phyloP scores from a whole-genome alignment of 306 rosid genomes.

The Ormosia emarginata region DNA sequence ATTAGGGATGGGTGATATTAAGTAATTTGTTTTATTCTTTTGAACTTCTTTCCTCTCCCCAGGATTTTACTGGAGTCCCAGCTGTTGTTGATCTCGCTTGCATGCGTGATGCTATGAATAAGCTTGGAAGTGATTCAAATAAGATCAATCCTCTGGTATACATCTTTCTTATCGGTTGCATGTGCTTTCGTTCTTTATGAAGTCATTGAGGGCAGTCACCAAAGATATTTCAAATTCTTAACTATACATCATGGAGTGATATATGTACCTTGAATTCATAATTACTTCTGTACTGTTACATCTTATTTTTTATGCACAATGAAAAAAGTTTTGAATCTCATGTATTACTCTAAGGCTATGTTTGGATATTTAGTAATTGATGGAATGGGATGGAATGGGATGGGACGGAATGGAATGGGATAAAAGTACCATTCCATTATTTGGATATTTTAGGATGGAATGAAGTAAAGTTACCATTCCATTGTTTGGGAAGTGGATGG shows the following conservation, averaged over 20 bases:
- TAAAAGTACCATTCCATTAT: too few relatives aligned
- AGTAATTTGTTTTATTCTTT: not conserved
- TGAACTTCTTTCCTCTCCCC: slow-evolving; percentile 8
- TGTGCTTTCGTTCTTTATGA: not conserved
- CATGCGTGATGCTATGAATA: slow-evolving; percentile 98
- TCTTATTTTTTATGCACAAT: not conserved
- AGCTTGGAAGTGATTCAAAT: slow-evolving; percentile 84
- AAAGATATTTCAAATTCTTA: not conserved
- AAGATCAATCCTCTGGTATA: slow-evolving; percentile 91
- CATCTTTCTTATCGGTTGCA: not conserved
- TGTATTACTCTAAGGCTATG: not conserved
- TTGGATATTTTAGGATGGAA: too few relatives aligned
- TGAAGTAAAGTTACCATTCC: too few relatives aligned
- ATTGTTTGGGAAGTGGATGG: too few relatives aligned
- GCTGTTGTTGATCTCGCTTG: slow-evolving; percentile 93
- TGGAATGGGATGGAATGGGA: too few relatives aligned
- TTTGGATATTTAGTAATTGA: too few relatives aligned
- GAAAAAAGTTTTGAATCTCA: not conserved
- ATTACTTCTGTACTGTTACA: not conserved
- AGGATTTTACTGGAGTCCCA: slow-evolving; percentile 97
- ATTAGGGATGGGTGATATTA: not conserved
- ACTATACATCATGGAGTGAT: not conserved
- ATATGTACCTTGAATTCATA: not conserved
- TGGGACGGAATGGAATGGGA: too few relatives aligned
- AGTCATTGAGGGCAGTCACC: not conserved